Evolutionary conservation across 116 monocot species (phyloP), one percentile per base, ranked within the genome.

Genomic region (Zostera marina): DNA sequence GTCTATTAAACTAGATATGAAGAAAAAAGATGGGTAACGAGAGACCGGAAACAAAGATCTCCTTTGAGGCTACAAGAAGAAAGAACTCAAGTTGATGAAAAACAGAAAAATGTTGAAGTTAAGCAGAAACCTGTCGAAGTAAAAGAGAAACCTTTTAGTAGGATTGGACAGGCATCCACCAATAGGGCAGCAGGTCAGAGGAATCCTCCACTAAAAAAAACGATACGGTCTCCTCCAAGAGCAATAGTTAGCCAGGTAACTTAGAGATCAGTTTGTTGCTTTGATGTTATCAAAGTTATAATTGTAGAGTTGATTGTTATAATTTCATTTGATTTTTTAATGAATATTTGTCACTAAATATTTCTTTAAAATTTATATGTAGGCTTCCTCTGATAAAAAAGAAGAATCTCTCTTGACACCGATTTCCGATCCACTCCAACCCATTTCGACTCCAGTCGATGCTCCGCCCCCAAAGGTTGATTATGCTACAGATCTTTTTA

Each of bases 21-120:
- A 72, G 89, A 96, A 5, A 96, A 89, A 75, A 80, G 85, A 71
- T 96, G 89, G 89, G 52, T 85, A 44, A 68, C 88, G 8, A 76
- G 70, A 57, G 71, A 74, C 66, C 56, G 58, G 44, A 47, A 55
- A 19, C 67, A 61, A 52, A 74, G 26, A 65, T 53, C 79, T 52
- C 66, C 70, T 26, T 60, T 65, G 62, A 68, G 69, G 53, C n/a
- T 47, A 16, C 22, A 26, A 45, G 84, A 81, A 73, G 71, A 72
- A 39, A 69, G 5, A 32, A 32, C 4, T 5, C 32, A 0, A 3
- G 32, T 32, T 32, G 32, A 32, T 32, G 32, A 32, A 2, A 32
- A 32, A 32, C 32, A 32, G 32, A 32, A 14, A 22, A 13, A 19
- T 53, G 15, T 21, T 41, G 68, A 73, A 48, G 32, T 43, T 47